Percentiles rank a stretch among this genome's conserved stretches.
phyloP scores from a whole-genome alignment of 140 eudicot genomes.

The Anethum foeniculum region DNA sequence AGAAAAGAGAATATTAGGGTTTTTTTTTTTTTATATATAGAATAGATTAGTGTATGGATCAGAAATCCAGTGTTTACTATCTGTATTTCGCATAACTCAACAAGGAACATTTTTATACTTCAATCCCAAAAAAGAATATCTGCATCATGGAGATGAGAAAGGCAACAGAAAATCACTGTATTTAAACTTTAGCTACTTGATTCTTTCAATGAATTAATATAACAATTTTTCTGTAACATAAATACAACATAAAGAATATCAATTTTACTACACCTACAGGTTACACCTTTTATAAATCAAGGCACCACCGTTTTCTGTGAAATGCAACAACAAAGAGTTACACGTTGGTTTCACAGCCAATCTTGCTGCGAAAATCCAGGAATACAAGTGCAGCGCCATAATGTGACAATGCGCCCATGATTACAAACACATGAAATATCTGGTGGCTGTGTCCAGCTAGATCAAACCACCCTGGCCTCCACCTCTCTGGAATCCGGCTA shows the following conservation, averaged over 20 bases:
- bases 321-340: constrained; percentile 1
- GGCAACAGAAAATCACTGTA: background rate
- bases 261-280: constrained; percentile 1
- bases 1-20: too few species aligned
- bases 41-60: too few species aligned
- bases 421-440: constrained; percentile 79
- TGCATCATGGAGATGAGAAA: background rate
- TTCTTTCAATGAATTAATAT: background rate
- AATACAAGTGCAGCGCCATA: constrained; percentile 79
- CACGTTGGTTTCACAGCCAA: constrained; percentile 29
- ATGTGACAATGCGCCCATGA: constrained; percentile 85
- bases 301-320: background rate
- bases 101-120: too few species aligned
- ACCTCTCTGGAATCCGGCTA: constrained; percentile 76
- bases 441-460: constrained; percentile 93
- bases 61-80: too few species aligned
- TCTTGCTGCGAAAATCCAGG: constrained; percentile 38
- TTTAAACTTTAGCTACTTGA: background rate
- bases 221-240: background rate
- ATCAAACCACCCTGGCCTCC: constrained; percentile 92
- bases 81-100: too few species aligned
- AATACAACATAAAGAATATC: constrained; percentile 11
- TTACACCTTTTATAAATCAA: background rate
- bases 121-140: too few species aligned
- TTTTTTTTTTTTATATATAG: too few species aligned